Evolutionary conservation across 805 yeast genomes (phyloP), one percentile per base, ranked within the genome.

Genomic region (Blastobotrys chiropterorum): DNA sequence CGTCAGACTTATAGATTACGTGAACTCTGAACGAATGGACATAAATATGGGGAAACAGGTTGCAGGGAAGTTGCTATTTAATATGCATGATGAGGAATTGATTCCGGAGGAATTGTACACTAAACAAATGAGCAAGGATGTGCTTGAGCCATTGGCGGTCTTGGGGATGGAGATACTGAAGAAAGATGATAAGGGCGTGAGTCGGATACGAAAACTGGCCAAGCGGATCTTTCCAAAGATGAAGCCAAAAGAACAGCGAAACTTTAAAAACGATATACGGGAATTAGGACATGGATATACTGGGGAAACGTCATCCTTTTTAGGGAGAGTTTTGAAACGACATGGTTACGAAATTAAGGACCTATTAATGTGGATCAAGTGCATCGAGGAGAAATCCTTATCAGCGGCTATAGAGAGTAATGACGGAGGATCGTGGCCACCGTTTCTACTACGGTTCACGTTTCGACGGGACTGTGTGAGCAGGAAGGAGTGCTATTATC

Each of bases 401-500:
- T 15, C 48, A 1, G 50, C 43, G 11, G 64, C 67, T 2, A 19
- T 63, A 15, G 48, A 44, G n/a, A 48, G 48, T 19, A 58, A 61
- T 54, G 44, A 47, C 3, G 52, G 44, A 44, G 15, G 45, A 13
- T 13, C 15, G 4, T 65, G 69, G 69, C 68, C 70, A 4, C 50
- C 48, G 14, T 64, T 64, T 44, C 50, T 66, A 34, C 46, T 61
- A 17, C 48, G 59, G 5, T 59, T 59, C 53, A 61, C 64, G 0
- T 48, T 62, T 17, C 51, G 62, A 40, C 58, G 70, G 26, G 51
- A 48, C 14, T 53, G 58, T 45, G 22, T 26, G 2, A 48, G 59
- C 3, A 52, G 65, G 11, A 16, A 54, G 13, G 63, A 59, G 21
- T 67, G 64, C 1, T 53, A 59, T 50, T 42, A 53, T 14, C 56